Percentiles rank a stretch among this genome's conserved stretches.
These are phyloP conservation scores for Basidiobolus meristosporus DNA, from an alignment of 371 early-diverging fungal genomes.

Conservation along the genomic window DNA sequence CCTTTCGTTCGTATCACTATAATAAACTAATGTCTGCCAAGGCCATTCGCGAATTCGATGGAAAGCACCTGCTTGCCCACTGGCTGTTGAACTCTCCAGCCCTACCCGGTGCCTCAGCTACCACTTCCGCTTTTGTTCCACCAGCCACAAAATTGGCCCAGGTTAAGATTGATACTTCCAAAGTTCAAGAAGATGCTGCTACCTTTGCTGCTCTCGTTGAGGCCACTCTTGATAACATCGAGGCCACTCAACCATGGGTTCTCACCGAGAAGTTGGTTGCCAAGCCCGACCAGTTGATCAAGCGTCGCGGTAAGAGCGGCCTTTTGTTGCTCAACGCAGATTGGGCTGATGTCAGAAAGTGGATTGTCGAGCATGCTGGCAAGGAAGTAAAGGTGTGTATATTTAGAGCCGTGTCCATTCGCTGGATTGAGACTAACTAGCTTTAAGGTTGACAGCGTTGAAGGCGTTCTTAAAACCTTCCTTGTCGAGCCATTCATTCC, in stretches of 20 bases:
- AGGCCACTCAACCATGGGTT: slow-evolving; percentile 73
- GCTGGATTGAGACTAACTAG: too few relatives aligned
- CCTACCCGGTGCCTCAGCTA: slow-evolving; percentile 8
- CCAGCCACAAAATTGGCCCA: slow-evolving; percentile 73
- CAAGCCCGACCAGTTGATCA: slow-evolving; percentile 95
- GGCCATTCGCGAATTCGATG: slow-evolving; percentile 92
- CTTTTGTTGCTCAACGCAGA: slow-evolving; percentile 74
- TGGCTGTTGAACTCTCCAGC: slow-evolving; percentile 60
- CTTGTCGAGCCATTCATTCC: slow-evolving; percentile 91
- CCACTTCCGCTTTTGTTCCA: slow-evolving; percentile 40
- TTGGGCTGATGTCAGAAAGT: slow-evolving; percentile 68
- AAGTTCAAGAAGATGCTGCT: too few relatives aligned
- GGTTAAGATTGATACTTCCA: slow-evolving; percentile 27
- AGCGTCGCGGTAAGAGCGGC: slow-evolving; percentile 91
- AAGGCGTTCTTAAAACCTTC: slow-evolving; percentile 82
- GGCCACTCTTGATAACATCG: slow-evolving; percentile 28
- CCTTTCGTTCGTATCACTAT: too few relatives aligned
- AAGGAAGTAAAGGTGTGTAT: too few relatives aligned
- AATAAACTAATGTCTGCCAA: slow-evolving; percentile 91
- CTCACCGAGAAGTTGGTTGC: slow-evolving; percentile 66
- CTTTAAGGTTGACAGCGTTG: slow-evolving; percentile 62
- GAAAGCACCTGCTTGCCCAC: slow-evolving; percentile 82
- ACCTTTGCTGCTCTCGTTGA: too few relatives aligned
- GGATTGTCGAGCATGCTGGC: slow-evolving; percentile 79
- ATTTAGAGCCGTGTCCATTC: too few relatives aligned